phyloP scores from a whole-genome alignment of 2,329 filamentous ascomycete genomes.

The Xylaria sp. region DNA sequence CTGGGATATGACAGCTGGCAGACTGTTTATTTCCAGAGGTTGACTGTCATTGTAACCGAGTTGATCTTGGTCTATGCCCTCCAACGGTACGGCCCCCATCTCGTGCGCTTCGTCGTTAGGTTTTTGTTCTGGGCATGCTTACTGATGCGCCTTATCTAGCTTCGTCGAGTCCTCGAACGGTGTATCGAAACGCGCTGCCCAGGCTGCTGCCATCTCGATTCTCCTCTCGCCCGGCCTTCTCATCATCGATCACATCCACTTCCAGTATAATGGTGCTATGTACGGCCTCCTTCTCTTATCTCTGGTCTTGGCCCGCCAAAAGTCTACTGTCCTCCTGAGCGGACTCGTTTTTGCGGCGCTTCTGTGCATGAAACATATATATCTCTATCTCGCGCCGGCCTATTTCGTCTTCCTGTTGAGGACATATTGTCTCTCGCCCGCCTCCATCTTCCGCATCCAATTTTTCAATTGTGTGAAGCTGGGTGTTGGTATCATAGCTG shows the following conservation, averaged over 20 bases:
- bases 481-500: constrained; percentile 61
- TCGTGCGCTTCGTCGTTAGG: neutral
- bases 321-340: constrained; percentile 68
- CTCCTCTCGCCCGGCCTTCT: constrained; percentile 86
- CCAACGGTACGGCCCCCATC: constrained; percentile 51
- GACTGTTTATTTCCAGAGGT: constrained; percentile 87
- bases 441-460: constrained; percentile 68
- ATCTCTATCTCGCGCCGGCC: constrained; percentile 90
- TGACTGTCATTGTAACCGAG: constrained; percentile 83
- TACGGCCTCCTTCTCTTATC: constrained; percentile 88
- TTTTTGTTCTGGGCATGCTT: constrained; percentile 3
- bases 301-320: constrained; percentile 72
- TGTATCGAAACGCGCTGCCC: constrained; percentile 65
- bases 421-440: constrained; percentile 76
- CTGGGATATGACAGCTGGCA: constrained; percentile 86
- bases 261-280: constrained; percentile 97
- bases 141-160: constrained; percentile 38
- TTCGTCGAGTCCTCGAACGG: constrained; percentile 68
- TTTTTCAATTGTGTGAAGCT: constrained; percentile 80
- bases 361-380: constrained; percentile 96
- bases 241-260: constrained; percentile 95
- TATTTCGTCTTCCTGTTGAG: constrained; percentile 94
- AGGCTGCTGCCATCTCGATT: constrained; percentile 82
- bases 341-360: constrained; percentile 79
- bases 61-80: constrained; percentile 78